Base-by-base conservation (phyloP, 805 yeast species). In the Tetrapisispora nanseiensis region DNA sequence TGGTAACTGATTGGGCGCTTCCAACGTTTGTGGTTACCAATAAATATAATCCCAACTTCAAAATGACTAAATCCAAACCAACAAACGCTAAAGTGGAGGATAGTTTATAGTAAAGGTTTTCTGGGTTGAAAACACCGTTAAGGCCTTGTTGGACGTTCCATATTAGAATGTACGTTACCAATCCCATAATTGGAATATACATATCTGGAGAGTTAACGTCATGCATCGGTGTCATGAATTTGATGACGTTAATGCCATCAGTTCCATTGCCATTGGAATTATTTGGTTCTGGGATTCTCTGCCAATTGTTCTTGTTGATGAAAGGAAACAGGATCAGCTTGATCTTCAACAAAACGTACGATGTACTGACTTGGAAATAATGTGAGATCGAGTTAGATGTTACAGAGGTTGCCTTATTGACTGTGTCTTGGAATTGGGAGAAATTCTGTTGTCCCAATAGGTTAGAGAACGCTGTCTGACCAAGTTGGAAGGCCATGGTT, bases 151-250 rank as follows among this genome's bases (percentile, higher is more conserved):
- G 73, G 19, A 83, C 72, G 2, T 95, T 90, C 75, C 90, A 79
- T 29, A 86, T 71, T 46, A 92, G 67, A 39, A 90, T 80, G 56
- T 89, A 89, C 0, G 97, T 86, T 39, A 86, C 76, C 54, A 83
- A 75, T 1, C 96, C 85, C 97, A 94, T 92, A 46, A 85, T 47
- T 6, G 99, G 99, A 42, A 92, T 85, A 63, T 92, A 92, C 68
- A 92, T 73, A 61, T 92, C 99, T 2, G 98, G 98, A 0, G 97
- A 94, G 56, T 94, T 92, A 44, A 82, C 71, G 59, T 92, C 98
- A 47, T 83, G 85, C 36, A 74, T 65, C 13, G 99, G 96, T 10
- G 85, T 78, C 2, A 86, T 41, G 39, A 54, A 60, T 4, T 46
- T 30, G 9, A 47, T 36, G 2, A 50, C 32, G 18, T 23, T 23